Evolutionary conservation across 768 basidiomycete genomes (phyloP), one percentile per base, ranked within the genome.

Genomic region (Tulasnella sp.): DNA sequence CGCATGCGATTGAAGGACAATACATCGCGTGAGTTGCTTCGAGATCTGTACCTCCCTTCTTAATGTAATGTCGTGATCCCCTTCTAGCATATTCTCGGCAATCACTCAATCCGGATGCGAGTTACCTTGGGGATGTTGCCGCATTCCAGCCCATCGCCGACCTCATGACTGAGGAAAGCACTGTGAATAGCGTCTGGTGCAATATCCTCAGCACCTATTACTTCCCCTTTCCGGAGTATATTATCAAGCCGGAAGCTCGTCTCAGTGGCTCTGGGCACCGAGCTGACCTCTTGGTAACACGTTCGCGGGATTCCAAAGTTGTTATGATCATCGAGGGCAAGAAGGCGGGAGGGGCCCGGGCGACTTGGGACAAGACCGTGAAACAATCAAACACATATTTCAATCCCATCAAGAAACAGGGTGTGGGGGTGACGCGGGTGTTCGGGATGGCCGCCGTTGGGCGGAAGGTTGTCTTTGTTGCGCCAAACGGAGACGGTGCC

Each of bases 161-260:
- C 21, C 58, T 62, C 72, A 74, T 74, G 72, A 74, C 27, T 14
- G 42, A 74, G 39, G 72, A 74, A 44, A 74, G 72, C 72, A 44
- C 38, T 8, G 72, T 74, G 39, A 74, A 74, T 34, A 44, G 72
- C 38, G 72, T 74, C 3, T 74, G 72, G 72, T 40, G 24, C 72
- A 74, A 44, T 34, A 36, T 74, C 72, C 36, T 74, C 10, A 46
- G 21, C 73, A 74, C 14, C 19, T 74, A 74, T 31, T 74, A 74
- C 31, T 74, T 40, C 73, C 73, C 73, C 38, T 74, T 40, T 38
- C 73, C 73, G 44, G 73, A 74, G 36, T 74, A 74, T 38, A 40
- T 40, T 14, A 74, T 74, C 2, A 40, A 31, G 7, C 73, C 73
- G 31, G 73, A 74, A 46, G 73, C 38, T 31, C 73, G 73, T 2